phyloP scores from a whole-genome alignment of 2,329 filamentous ascomycete genomes.

The Sclerotinia glacialis region DNA sequence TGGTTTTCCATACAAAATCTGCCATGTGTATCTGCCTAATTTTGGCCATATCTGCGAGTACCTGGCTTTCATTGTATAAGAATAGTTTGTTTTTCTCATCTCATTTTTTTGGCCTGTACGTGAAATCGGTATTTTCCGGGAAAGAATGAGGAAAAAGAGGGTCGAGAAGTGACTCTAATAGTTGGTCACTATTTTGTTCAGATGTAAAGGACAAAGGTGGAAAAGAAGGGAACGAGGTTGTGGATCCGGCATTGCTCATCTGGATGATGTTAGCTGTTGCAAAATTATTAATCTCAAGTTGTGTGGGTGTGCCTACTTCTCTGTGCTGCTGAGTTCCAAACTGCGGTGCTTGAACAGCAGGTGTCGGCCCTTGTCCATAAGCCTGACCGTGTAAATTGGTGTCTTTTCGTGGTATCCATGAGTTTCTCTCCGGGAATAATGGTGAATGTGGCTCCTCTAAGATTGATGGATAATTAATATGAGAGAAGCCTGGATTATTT shows the following conservation, averaged over 20 bases:
- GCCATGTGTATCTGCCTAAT: background rate
- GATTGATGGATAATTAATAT: background rate
- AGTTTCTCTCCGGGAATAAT: slow-evolving; percentile 1
- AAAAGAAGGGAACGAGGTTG: no score
- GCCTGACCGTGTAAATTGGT: background rate
- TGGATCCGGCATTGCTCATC: background rate
- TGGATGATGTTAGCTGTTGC: background rate
- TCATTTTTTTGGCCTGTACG: background rate
- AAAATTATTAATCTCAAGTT: background rate
- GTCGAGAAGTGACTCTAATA: background rate
- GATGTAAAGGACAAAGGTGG: no score
- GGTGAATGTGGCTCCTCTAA: background rate
- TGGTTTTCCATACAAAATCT: background rate
- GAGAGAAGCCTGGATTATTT: background rate
- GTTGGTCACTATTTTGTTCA: background rate
- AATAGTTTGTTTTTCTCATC: background rate
- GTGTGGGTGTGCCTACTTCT: background rate
- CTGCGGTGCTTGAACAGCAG: no score
- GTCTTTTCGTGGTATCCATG: background rate
- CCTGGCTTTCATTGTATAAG: background rate
- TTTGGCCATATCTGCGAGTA: no score
- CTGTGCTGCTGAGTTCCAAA: background rate
- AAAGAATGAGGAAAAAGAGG: background rate
- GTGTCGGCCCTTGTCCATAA: no score
- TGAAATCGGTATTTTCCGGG: background rate